Conservation (phyloP, 2,329 filamentous ascomycete species). For the Reticulascus tulasneorum region DNA sequence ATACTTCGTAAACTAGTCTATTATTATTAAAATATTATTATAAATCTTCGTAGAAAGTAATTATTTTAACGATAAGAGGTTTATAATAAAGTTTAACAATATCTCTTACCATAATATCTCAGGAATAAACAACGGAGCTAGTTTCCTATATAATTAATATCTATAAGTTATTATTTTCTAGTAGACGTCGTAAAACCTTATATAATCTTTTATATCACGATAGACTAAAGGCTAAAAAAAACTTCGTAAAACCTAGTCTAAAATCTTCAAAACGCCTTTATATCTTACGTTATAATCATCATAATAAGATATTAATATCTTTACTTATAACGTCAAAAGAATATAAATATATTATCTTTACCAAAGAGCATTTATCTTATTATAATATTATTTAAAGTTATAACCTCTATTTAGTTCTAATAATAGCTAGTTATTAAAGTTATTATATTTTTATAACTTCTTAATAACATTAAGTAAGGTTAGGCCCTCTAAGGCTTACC, state of each 20-base stretch:
- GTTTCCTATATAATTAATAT: background rate
- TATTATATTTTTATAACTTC: background rate
- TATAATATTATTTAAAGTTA: too few relatives aligned
- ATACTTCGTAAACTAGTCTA: background rate
- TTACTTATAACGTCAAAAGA: too few relatives aligned
- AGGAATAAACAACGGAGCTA: background rate
- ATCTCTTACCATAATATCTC: too few relatives aligned
- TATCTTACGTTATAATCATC: background rate
- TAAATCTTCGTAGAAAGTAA: background rate
- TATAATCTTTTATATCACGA: background rate
- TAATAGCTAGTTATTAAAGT: constrained; percentile 1
- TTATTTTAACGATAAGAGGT: background rate
- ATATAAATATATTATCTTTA: background rate
- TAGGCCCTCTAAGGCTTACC: too few relatives aligned
- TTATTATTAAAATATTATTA: background rate
- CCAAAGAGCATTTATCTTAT: background rate
- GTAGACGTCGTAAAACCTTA: too few relatives aligned
- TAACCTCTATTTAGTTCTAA: too few relatives aligned
- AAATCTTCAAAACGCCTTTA: too few relatives aligned
- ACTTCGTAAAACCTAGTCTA: background rate
- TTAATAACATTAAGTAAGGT: background rate
- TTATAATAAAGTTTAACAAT: constrained; percentile 1
- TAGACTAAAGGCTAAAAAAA: too few relatives aligned
- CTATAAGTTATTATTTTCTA: too few relatives aligned
- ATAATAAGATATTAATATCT: background rate